These are phyloP conservation scores for Plasmodium inui DNA, from an alignment of 169 alveolate genomes.

Conservation along the genomic window DNA sequence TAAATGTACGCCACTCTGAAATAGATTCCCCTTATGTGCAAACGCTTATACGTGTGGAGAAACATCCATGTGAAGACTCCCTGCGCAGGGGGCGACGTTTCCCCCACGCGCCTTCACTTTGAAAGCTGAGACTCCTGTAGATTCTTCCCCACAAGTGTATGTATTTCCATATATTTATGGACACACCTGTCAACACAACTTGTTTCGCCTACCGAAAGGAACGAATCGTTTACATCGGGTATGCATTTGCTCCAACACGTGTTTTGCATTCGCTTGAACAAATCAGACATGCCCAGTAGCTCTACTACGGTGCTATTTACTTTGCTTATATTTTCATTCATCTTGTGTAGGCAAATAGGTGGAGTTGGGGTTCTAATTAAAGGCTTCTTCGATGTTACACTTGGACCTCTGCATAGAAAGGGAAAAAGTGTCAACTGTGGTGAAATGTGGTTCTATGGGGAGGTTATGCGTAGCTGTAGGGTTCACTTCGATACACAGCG, in stretches of 20 bases:
- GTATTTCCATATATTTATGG: constrained; percentile 78
- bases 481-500: background rate
- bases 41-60: background rate
- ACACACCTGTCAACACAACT: constrained; percentile 89
- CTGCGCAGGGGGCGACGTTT: background rate
- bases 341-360: background rate
- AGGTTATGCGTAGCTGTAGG: background rate
- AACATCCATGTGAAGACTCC: background rate
- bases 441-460: background rate
- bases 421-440: background rate
- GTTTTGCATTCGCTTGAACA: constrained; percentile 85
- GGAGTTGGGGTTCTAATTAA: background rate
- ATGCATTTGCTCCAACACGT: constrained; percentile 86
- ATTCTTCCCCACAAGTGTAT: constrained; percentile 72
- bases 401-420: background rate
- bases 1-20: background rate
- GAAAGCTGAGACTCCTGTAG: constrained; percentile 55
- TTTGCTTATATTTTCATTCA: constrained; percentile 64
- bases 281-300: constrained; percentile 87
- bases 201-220: constrained; percentile 84
- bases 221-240: constrained; percentile 79
- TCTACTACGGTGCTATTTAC: constrained; percentile 86
- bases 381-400: background rate
- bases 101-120: background rate
- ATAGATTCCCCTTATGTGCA: background rate